Evolutionary conservation across 208 protist genomes (phyloP).

Genomic region (Acanthamoeba culbertsoni): DNA sequence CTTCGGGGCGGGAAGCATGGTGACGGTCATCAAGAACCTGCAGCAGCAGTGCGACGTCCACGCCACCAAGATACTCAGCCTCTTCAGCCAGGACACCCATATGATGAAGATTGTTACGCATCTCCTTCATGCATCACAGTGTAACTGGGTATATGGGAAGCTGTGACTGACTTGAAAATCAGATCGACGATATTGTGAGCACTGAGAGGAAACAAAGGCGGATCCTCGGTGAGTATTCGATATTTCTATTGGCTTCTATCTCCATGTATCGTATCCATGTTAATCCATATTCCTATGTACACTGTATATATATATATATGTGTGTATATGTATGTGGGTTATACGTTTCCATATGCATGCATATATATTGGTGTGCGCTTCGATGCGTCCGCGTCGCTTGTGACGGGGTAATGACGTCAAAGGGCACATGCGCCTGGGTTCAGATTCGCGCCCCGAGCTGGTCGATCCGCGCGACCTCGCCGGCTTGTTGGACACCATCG

Average conservation of each 20-base stretch:
- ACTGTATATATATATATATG: neutral
- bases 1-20: constrained; percentile 25
- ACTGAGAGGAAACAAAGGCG: neutral
- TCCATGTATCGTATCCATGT: neutral
- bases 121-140: too few species aligned
- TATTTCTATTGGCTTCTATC: neutral
- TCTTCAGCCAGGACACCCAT: constrained; percentile 18
- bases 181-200: constrained; percentile 17
- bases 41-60: constrained; percentile 50
- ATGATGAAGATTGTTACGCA: constrained; percentile 30
- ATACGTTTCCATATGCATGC: neutral
- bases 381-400: neutral
- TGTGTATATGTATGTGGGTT: neutral
- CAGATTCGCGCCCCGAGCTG: neutral
- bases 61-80: constrained; percentile 19
- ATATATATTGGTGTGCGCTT: neutral
- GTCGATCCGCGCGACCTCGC: constrained; percentile 23
- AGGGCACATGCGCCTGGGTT: neutral
- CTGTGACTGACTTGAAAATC: neutral
- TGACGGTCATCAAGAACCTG: constrained; percentile 25
- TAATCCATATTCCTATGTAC: neutral
- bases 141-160: too few species aligned
- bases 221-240: neutral
- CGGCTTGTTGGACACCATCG: constrained; percentile 35
- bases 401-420: neutral